Evolutionary conservation across 345 rosid species (phyloP).

Genomic region (Acer campestre): DNA sequence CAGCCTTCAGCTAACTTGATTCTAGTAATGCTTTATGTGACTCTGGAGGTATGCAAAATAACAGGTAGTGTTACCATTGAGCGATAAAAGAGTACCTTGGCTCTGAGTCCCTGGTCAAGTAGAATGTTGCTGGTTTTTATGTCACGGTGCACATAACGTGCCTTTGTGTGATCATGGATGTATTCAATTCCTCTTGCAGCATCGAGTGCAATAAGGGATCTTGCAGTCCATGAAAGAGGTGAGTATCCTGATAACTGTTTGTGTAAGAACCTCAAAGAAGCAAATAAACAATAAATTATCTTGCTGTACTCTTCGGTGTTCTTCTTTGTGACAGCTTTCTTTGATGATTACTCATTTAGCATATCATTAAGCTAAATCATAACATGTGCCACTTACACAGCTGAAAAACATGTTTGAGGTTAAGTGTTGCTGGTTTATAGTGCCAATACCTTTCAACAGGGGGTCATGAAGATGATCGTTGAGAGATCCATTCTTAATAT

Average conservation of each 20-base stretch:
- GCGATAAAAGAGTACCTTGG: constrained; percentile 24
- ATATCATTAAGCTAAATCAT: background rate
- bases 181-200: constrained; percentile 45
- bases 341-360: background rate
- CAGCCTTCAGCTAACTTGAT: background rate
- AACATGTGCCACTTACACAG: background rate
- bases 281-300: background rate
- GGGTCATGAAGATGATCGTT: constrained; percentile 38
- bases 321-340: background rate
- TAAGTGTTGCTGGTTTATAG: background rate
- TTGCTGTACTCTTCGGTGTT: background rate
- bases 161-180: constrained; percentile 42
- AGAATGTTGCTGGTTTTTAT: constrained; percentile 45
- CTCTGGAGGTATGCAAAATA: background rate
- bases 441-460: constrained; percentile 26
- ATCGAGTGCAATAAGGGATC: constrained; percentile 37
- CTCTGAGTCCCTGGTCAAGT: constrained; percentile 35
- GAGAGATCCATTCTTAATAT: constrained; percentile 37
- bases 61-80: background rate
- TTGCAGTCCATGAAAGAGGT: constrained; percentile 40
- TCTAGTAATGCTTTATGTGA: background rate
- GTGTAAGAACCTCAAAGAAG: constrained; percentile 18
- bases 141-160: constrained; percentile 39
- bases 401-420: constrained; percentile 6
- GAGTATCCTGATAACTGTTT: constrained; percentile 25